phyloP scores from a whole-genome alignment of 192 early-diverging fungal genomes.

The Linnemannia zychae region DNA sequence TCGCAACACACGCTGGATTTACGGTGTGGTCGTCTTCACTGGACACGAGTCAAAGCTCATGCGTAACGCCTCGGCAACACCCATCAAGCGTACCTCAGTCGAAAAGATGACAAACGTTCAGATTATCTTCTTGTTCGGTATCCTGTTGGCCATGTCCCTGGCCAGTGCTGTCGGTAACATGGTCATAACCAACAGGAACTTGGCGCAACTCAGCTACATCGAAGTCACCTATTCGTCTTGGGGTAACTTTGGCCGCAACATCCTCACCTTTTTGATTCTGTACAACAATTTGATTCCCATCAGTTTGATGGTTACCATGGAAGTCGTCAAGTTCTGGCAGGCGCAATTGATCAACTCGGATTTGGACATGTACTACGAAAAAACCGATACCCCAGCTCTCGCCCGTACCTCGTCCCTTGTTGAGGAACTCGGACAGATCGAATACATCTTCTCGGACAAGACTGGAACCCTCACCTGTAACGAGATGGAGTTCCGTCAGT shows the following conservation, averaged over 20 bases:
- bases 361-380: constrained; percentile 96
- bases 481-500: constrained; percentile 91
- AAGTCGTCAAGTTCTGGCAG: constrained; percentile 95
- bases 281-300: constrained; percentile 99
- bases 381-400: constrained; percentile 91
- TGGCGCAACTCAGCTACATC: constrained; percentile 38
- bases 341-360: constrained; percentile 92
- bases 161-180: constrained; percentile 89
- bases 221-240: background rate
- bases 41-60: constrained; percentile 99
- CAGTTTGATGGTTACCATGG: constrained; percentile 98
- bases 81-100: constrained; percentile 93
- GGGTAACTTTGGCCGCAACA: constrained; percentile 85
- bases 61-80: constrained; percentile 93
- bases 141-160: constrained; percentile 88
- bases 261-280: constrained; percentile 97
- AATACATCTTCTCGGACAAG: constrained; percentile 99
- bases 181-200: constrained; percentile 63
- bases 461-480: constrained; percentile 90
- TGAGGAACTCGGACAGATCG: constrained; percentile 97
- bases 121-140: constrained; percentile 93
- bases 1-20: constrained; percentile 95
- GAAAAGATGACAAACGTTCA: constrained; percentile 93
- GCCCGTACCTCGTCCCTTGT: constrained; percentile 94
- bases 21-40: constrained; percentile 94